These are phyloP conservation scores for Candida succiphila DNA, from an alignment of 805 yeast species.

Conservation along the genomic window DNA sequence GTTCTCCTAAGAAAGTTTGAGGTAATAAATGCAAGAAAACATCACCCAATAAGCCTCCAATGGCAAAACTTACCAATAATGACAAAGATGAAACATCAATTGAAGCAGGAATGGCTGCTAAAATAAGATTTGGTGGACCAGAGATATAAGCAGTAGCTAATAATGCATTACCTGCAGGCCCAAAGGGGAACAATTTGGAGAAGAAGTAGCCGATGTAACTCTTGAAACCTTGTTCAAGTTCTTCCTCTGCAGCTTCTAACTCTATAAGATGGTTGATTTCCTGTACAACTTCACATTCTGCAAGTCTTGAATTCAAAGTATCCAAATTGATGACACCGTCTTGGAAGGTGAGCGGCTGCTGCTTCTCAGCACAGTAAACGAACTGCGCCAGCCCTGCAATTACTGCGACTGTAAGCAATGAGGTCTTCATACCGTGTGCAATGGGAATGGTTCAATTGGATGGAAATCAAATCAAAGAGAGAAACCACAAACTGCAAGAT, in stretches of 20 bases:
- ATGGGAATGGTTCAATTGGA: too few relatives aligned
- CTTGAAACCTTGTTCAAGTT: constrained; percentile 5
- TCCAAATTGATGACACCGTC: constrained; percentile 35
- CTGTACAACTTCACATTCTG: constrained; percentile 29
- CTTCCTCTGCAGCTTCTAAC: constrained; percentile 2
- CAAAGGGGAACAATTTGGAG: constrained; percentile 36
- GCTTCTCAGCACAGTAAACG: too few relatives aligned
- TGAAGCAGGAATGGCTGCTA: constrained; percentile 46
- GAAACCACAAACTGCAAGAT: too few relatives aligned
- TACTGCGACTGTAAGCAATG: too few relatives aligned
- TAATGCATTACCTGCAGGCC: constrained; percentile 52
- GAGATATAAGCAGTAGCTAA: constrained; percentile 57
- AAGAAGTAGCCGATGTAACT: constrained; percentile 29
- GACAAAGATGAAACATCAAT: constrained; percentile 42
- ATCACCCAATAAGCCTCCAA: constrained; percentile 71
- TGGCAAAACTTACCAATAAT: constrained; percentile 58
- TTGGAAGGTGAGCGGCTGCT: neutral
- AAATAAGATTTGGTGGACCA: constrained; percentile 50
- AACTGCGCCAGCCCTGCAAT: too few relatives aligned
- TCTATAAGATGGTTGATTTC: constrained; percentile 20
- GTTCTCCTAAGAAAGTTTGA: constrained; percentile 50
- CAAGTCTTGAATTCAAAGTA: constrained; percentile 18
- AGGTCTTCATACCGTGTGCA: too few relatives aligned
- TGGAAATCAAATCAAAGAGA: too few relatives aligned
- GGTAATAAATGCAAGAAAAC: constrained; percentile 66